Base-by-base conservation (phyloP, 805 yeast genomes). In the Candida gorgasii region DNA sequence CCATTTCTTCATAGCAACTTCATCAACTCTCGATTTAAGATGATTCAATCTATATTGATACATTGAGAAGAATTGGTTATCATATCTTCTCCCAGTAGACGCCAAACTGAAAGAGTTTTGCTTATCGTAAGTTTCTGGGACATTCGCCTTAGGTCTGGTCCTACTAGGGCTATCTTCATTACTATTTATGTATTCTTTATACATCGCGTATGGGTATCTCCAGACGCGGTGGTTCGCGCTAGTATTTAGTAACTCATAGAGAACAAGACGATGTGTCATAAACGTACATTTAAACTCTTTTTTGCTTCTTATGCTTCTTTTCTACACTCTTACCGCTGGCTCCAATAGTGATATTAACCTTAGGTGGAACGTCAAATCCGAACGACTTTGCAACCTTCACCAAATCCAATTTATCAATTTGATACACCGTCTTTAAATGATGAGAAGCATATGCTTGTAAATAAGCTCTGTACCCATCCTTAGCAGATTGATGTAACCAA, bases 381-480 rank as follows among this genome's bases (percentile, higher is more conserved):
- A 87, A 93, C 11, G 96, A 85, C 63, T 84, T 87, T 42, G 97
- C 99, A 22, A 93, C 97, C 70, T 92, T 93, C 26, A 83, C 92
- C 50, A 93, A 72, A 63, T 93, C 99, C 47, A 93, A 75, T 68
- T 90, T 89, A 67, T 93, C 98, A 55, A 93, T 89, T 69, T 90
- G 95, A 62, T 93, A 93, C 12, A 93, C 99, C 1, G 97, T 87
- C 66, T 93, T 93, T 66, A 93, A 75, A 59, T 90, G 96, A 67
- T 93, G 99, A 16, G 96, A 86, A 5, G 99, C 90, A 61, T 93
- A 93, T 4, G 99, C 98, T 69, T 93, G 99, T 57, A 93, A 75
- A 66, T 93, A 93, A 2, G 98, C 82, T 62, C 97, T 79, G 72
- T 93, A 93, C 46, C 99, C 99, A 61, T 93, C 99, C 67, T 89